Evolutionary conservation across 1,139 yeast genomes (phyloP).

Genomic region (Kodamaea fungicola): DNA sequence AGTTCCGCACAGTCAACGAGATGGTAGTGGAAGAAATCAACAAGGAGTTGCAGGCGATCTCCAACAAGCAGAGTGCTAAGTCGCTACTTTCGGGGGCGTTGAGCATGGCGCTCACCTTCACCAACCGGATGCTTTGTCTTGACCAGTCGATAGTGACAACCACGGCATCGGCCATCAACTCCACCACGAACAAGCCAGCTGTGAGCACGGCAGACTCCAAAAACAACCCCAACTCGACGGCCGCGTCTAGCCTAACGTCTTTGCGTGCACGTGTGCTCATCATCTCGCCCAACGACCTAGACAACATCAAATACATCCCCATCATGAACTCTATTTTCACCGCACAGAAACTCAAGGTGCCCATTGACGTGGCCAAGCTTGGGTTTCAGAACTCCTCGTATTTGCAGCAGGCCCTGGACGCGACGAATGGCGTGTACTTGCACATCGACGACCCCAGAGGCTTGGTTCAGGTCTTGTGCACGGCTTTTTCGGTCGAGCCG

Average conservation of each 20-base stretch:
- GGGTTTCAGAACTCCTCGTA: conserved; percentile 72
- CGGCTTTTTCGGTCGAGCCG: conserved; percentile 83
- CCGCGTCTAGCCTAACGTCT: conserved; percentile 25
- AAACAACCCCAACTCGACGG: conserved; percentile 7
- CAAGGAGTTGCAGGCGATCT: conserved; percentile 20
- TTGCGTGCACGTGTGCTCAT: conserved; percentile 72
- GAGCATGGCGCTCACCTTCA: conserved; percentile 72
- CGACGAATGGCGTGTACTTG: conserved; percentile 87
- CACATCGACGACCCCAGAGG: conserved; percentile 75
- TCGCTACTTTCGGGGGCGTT: conserved; percentile 74
- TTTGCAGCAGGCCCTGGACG: conserved; percentile 93
- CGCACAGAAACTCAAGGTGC: conserved; percentile 86
- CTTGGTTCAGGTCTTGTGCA: conserved; percentile 58
- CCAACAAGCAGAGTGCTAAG: conserved; percentile 14
- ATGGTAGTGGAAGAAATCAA: conserved; percentile 64
- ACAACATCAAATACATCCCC: conserved; percentile 79
- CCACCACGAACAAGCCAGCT: conserved; percentile 27
- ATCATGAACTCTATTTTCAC: conserved; percentile 96
- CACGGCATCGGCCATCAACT: conserved; percentile 44
- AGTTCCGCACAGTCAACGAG: conserved; percentile 79
- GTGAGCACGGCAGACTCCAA: conserved; percentile 7
- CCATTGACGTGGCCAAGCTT: conserved; percentile 86
- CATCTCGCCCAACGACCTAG: conserved; percentile 73
- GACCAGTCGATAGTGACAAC: conserved; percentile 50
- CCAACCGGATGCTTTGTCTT: conserved; percentile 60